Conservation (phyloP, 148 eudicot species). For the Rhododendron molle region DNA sequence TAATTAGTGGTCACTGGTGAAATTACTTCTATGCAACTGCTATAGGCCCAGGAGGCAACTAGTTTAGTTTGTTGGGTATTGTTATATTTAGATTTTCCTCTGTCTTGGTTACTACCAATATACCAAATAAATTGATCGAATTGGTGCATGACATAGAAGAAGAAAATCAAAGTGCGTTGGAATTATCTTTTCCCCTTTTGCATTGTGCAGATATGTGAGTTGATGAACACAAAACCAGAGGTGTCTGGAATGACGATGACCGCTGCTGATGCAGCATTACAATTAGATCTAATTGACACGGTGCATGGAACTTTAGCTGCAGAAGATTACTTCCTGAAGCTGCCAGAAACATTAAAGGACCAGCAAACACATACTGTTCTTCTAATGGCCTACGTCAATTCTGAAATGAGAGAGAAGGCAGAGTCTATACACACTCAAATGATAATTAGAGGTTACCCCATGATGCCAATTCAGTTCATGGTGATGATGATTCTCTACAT, state of each 20-base stretch:
- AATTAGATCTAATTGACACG: conserved; percentile 77
- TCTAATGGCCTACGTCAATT: conserved; percentile 70
- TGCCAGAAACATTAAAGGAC: conserved; percentile 58
- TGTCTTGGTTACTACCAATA: not conserved
- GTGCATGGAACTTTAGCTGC: conserved; percentile 65
- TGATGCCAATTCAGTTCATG: conserved; percentile 61
- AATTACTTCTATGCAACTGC: not conserved
- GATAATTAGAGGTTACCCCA: conserved; percentile 49
- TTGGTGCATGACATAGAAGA: not conserved
- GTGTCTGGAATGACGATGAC: conserved; percentile 38
- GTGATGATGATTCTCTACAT: conserved; percentile 93
- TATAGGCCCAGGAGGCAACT: no score
- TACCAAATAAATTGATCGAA: not conserved
- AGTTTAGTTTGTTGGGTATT: not conserved
- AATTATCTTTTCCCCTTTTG: not conserved
- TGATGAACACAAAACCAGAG: conserved; percentile 76
- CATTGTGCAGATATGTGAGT: conserved; percentile 59
- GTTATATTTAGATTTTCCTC: not conserved
- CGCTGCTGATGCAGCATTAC: conserved; percentile 79
- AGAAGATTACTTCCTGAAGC: conserved; percentile 61
- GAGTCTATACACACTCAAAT: conserved; percentile 53
- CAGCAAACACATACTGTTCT: conserved; percentile 75
- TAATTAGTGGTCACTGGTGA: not conserved
- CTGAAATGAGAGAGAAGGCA: conserved; percentile 52
- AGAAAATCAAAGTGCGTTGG: not conserved